Evolutionary conservation across 106 monocot species (phyloP).

Genomic region (Ottelia alismoides): DNA sequence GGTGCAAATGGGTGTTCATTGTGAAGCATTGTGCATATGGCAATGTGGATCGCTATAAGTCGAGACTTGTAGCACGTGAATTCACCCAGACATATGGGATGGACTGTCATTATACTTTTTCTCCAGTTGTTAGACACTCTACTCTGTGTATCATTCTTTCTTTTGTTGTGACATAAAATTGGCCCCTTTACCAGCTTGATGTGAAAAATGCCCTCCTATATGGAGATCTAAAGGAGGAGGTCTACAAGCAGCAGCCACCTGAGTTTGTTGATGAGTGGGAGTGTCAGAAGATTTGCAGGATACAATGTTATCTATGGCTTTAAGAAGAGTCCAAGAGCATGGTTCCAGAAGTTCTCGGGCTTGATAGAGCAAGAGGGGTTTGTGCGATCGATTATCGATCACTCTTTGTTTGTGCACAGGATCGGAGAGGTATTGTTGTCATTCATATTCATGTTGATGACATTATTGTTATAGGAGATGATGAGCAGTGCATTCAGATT

Average conservation of each 20-base stretch:
- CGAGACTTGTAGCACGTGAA: background rate
- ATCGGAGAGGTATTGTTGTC: no score
- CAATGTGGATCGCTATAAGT: background rate
- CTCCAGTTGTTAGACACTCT: background rate
- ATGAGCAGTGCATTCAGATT: background rate
- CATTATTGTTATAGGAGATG: background rate
- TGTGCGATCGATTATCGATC: no score
- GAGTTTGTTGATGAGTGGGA: background rate
- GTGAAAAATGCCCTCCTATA: background rate
- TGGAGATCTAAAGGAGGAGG: background rate
- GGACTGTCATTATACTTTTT: background rate
- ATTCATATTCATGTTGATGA: slow-evolving; percentile 1
- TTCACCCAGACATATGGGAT: background rate
- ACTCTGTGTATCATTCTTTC: background rate
- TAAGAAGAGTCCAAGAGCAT: no score
- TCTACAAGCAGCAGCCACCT: background rate
- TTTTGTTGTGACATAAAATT: background rate
- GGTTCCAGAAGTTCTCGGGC: no score
- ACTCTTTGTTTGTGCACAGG: no score
- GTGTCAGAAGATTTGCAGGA: no score
- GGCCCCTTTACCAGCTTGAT: background rate
- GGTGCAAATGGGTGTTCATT: background rate
- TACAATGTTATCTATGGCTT: no score
- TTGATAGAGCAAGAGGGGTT: no score
- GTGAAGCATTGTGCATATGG: background rate